phyloP scores from a whole-genome alignment of 2,329 filamentous ascomycete genomes.

The Diatrype stigma region DNA sequence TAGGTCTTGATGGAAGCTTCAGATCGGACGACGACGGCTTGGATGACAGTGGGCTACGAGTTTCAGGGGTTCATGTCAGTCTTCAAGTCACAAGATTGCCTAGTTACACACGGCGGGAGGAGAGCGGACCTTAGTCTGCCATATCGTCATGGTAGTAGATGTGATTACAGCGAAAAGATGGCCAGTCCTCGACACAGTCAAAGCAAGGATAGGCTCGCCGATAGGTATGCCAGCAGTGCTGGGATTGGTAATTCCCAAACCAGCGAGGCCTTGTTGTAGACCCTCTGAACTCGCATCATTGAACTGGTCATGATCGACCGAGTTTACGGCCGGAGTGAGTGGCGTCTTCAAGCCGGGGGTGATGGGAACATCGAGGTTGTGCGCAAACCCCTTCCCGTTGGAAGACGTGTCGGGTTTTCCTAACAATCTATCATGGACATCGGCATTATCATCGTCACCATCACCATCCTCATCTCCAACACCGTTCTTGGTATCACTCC shows the following conservation, averaged over 20 bases:
- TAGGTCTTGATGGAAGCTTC: constrained; percentile 74
- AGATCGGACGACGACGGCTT: constrained; percentile 82
- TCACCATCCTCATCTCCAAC: constrained; percentile 13
- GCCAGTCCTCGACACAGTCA: constrained; percentile 74
- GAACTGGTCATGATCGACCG: constrained; percentile 52
- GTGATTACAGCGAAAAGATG: constrained; percentile 87
- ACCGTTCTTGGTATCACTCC: constrained; percentile 31
- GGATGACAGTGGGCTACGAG: constrained; percentile 75
- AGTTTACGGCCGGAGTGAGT: constrained; percentile 52
- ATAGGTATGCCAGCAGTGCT: constrained; percentile 40
- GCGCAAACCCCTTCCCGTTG: constrained; percentile 24
- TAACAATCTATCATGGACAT: constrained; percentile 29
- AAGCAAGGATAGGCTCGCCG: constrained; percentile 63
- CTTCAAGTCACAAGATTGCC: constrained; percentile 14
- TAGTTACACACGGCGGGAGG: constrained; percentile 2
- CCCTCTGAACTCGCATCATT: constrained; percentile 26
- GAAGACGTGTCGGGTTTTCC: constrained; percentile 18
- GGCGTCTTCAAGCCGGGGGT: constrained; percentile 47
- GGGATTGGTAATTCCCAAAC: constrained; percentile 7
- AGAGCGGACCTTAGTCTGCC: constrained; percentile 80
- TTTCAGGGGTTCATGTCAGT: constrained; percentile 19
- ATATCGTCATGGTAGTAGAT: constrained; percentile 78
- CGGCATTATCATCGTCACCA: constrained; percentile 15
- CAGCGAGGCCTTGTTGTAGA: constrained; percentile 22
- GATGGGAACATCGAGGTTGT: constrained; percentile 30